These are phyloP conservation scores for Neodidymelliopsis sp. DNA, from an alignment of 2,329 filamentous ascomycete species.

Conservation along the genomic window DNA sequence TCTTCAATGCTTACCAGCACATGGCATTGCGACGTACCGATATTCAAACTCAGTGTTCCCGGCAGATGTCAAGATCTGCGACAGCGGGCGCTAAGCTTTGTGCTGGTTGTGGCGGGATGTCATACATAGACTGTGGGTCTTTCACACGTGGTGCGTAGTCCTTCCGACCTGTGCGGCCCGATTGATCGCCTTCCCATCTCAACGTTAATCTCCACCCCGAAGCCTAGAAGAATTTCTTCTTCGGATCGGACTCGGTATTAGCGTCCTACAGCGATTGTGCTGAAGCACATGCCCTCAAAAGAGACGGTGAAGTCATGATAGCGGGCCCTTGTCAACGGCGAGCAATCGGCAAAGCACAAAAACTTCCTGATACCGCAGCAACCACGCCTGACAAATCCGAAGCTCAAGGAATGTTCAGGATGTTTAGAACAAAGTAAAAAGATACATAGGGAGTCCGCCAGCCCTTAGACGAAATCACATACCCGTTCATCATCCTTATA, in stretches of 20 bases:
- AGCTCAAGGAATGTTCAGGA: constrained; percentile 7
- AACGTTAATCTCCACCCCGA: constrained; percentile 12
- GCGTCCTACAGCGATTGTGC: neutral
- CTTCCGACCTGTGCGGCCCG: constrained; percentile 1
- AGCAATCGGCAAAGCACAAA: constrained; percentile 35
- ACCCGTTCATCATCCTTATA: neutral
- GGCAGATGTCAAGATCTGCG: constrained; percentile 7
- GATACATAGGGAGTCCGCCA: constrained; percentile 10
- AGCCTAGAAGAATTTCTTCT: neutral
- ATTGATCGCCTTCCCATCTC: constrained; percentile 1
- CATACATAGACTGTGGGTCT: constrained; percentile 4
- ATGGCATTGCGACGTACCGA: neutral
- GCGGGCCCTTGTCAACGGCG: constrained; percentile 30
- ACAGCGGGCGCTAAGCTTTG: constrained; percentile 15
- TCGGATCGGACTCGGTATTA: constrained; percentile 19
- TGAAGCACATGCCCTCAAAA: neutral
- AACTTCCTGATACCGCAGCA: constrained; percentile 24
- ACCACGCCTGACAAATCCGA: constrained; percentile 32
- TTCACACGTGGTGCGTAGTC: constrained; percentile 8
- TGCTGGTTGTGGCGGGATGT: constrained; percentile 3
- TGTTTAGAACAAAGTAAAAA: neutral
- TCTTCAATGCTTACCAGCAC: neutral
- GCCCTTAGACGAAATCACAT: neutral
- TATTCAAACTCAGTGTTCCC: neutral
- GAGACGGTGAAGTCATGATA: constrained; percentile 18